Evolutionary conservation across 305 asterid species (phyloP), one percentile per base, ranked within the genome.

Genomic region (Coffea humblotiana): DNA sequence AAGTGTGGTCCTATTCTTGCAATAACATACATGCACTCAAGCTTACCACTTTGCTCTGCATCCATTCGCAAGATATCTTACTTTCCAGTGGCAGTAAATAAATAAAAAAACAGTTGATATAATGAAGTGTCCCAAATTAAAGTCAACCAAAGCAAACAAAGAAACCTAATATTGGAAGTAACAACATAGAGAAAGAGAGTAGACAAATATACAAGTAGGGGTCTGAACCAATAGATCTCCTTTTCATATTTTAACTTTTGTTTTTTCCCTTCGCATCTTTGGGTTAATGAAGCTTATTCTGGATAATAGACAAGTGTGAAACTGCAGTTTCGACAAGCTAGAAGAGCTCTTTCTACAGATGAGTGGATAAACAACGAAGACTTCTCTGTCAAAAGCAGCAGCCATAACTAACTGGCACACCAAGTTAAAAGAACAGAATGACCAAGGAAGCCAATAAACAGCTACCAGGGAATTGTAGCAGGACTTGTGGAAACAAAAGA

Each of bases 11-110:
- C 99, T 75, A 93, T 86, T 89, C 97, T 92, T 68, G 99, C 97
- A 85, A 93, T 92, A 68, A 94, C 95, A 76, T 91, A 93, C 79
- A 92, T 91, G 86, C 99, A 96, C 80, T 96, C 99, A 75, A 96
- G 97, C 89, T 96, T 96, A 83, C 99, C 99, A 78, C 98, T 96
- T 83, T 89, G 97, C 83, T 92, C 99, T 96, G 98, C 97, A 92
- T 69, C 63, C 72, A 84, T 79, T 82, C 72, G 77, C 16, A 77
- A 79, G 72, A 35, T 71, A 69, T 85, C 83, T 84, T 80, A 83
- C 67, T 78, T 76, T 72, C 60, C 60, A 77, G 64, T 51, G 27
- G 58, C 48, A 75, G 43, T 19, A 71, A 21, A 71, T 32, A 19
- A 29, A 23, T 18, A 54, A 4, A 27, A 40, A 78, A 74, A 51